These are phyloP conservation scores for Verticillium albo-atrum DNA, from an alignment of 2,329 filamentous ascomycete species.

Conservation along the genomic window DNA sequence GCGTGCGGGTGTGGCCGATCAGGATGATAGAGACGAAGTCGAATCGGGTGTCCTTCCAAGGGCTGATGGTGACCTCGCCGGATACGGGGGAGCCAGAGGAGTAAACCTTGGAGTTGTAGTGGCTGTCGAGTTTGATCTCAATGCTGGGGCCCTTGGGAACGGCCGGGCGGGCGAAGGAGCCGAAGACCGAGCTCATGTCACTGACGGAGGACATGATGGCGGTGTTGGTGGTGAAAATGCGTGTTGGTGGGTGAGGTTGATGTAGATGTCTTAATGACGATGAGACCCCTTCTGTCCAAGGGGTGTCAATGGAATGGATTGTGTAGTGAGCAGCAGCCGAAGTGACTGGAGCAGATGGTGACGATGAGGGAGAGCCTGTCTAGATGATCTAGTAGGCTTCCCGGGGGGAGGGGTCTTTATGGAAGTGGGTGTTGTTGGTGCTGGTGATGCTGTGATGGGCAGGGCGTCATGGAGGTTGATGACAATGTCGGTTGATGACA, in stretches of 20 bases:
- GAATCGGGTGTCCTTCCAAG: slow-evolving; percentile 42
- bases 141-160: slow-evolving; percentile 28
- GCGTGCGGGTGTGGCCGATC: slow-evolving; percentile 44
- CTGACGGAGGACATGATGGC: slow-evolving; percentile 11
- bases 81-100: slow-evolving; percentile 47
- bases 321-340: not conserved
- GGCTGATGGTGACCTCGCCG: slow-evolving; percentile 42
- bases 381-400: not conserved
- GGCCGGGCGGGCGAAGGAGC: slow-evolving; percentile 2
- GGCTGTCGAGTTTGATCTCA: slow-evolving; percentile 45
- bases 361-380: not conserved
- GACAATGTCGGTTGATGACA: not conserved
- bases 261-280: not conserved
- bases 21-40: slow-evolving; percentile 49
- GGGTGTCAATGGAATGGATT: not conserved
- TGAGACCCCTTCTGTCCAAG: not conserved
- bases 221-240: not conserved
- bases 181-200: slow-evolving; percentile 12
- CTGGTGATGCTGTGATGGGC: not conserved
- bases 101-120: slow-evolving; percentile 52
- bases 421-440: not conserved
- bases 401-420: not conserved
- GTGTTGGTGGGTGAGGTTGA: not conserved
- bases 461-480: not conserved
- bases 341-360: not conserved